Conservation (phyloP, 208 protist genomes). For the Wallacemonas sp. region DNA sequence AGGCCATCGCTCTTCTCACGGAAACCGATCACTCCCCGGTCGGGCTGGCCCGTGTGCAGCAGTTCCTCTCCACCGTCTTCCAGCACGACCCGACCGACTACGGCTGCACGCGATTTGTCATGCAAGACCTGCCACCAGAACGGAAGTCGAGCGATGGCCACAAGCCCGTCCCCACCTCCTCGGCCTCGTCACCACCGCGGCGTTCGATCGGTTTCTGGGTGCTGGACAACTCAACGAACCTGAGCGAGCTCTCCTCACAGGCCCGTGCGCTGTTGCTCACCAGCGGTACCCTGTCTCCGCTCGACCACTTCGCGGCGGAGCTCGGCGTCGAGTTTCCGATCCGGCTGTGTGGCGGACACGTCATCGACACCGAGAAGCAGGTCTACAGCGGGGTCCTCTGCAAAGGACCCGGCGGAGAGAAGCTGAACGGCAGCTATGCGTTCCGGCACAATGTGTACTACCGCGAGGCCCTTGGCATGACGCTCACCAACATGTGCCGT, state of each 20-base stretch:
- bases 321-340: slow-evolving; percentile 85
- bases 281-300: slow-evolving; percentile 95
- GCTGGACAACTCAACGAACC: slow-evolving; percentile 79
- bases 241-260: slow-evolving; percentile 57
- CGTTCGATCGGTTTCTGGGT: slow-evolving; percentile 92
- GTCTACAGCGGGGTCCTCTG: slow-evolving; percentile 67
- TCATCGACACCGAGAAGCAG: slow-evolving; percentile 79
- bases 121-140: slow-evolving; percentile 38
- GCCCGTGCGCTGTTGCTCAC: slow-evolving; percentile 91
- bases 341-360: slow-evolving; percentile 88
- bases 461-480: slow-evolving; percentile 74
- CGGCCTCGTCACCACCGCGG: not conserved
- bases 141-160: not conserved
- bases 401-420: slow-evolving; percentile 64
- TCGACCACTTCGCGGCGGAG: slow-evolving; percentile 93
- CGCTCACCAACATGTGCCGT: slow-evolving; percentile 84
- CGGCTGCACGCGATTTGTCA: slow-evolving; percentile 62
- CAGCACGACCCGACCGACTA: slow-evolving; percentile 11
- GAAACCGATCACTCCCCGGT: slow-evolving; percentile 57
- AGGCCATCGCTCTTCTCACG: slow-evolving; percentile 57
- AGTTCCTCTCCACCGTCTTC: slow-evolving; percentile 77
- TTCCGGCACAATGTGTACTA: slow-evolving; percentile 80
- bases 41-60: slow-evolving; percentile 68
- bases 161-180: not conserved
- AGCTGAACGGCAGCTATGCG: slow-evolving; percentile 85